Evolutionary conservation across 2,329 filamentous ascomycete genomes (phyloP).

Genomic region (Dactylellina cionopaga): DNA sequence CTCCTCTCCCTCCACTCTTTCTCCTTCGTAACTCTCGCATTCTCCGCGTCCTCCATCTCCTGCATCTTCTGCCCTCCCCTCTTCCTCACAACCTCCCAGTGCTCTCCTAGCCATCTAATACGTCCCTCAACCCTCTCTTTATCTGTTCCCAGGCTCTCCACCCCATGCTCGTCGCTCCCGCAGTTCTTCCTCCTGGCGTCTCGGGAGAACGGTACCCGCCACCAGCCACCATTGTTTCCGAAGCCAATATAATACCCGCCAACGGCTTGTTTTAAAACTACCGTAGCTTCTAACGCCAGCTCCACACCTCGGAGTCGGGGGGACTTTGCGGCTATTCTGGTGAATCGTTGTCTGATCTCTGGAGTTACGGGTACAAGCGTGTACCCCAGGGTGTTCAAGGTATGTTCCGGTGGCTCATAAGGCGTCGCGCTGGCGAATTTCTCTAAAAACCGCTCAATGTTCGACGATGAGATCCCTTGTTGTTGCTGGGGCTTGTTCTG

Average conservation of each 20-base stretch:
- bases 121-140: neutral
- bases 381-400: neutral
- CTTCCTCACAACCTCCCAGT: neutral
- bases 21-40: neutral
- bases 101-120: conserved; percentile 19
- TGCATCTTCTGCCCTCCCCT: neutral
- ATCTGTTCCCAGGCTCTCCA: conserved; percentile 1
- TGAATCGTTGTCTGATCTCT: neutral
- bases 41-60: neutral
- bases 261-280: neutral
- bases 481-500: no score
- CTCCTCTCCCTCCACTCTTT: neutral
- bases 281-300: neutral
- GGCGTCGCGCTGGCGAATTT: neutral
- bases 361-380: neutral
- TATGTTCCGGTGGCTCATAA: neutral
- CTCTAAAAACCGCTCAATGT: neutral
- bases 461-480: no score
- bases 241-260: conserved; percentile 9
- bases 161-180: neutral
- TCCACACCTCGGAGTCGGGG: neutral
- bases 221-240: conserved; percentile 4
- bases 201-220: neutral
- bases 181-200: neutral
- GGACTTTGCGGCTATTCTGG: no score